These are phyloP conservation scores for Neurospora sp. DNA, from an alignment of 495 filamentous ascomycete genomes.

Conservation along the genomic window DNA sequence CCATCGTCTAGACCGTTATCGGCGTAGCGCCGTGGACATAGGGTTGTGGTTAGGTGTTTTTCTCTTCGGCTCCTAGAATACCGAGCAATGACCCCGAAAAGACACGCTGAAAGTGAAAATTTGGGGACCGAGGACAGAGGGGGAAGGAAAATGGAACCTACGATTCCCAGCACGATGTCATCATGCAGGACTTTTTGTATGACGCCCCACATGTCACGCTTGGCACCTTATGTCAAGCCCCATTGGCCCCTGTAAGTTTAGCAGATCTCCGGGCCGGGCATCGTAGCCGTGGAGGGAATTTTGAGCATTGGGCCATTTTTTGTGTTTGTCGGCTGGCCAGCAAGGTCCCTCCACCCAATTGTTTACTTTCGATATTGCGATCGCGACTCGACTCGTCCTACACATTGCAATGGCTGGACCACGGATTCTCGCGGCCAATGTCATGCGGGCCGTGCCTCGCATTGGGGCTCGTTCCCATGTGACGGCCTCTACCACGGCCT, in stretches of 20 bases:
- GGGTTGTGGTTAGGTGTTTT: not conserved
- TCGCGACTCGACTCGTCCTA: not conserved
- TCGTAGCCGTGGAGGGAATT: not conserved
- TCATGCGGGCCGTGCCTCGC: constrained; percentile 1
- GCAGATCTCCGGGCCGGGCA: not conserved
- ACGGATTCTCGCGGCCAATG: constrained; percentile 6
- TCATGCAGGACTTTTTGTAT: constrained; percentile 8
- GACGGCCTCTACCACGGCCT: not conserved
- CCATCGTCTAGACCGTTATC: not conserved
- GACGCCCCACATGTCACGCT: not conserved
- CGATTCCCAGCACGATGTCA: constrained; percentile 12
- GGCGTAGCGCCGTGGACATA: not conserved
- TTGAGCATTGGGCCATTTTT: not conserved
- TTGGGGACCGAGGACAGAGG: not conserved
- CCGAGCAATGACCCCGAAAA: not conserved
- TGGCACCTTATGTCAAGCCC: not conserved
- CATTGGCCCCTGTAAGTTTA: not conserved
- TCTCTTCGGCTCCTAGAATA: not conserved
- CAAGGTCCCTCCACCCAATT: not conserved
- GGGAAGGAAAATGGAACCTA: not conserved
- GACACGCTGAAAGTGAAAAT: constrained; percentile 4
- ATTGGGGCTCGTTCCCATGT: not conserved
- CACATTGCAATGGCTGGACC: constrained; percentile 9
- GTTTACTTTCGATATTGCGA: not conserved
- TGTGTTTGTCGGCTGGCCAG: not conserved